These are phyloP conservation scores for Fusarium phyllophilum DNA, from an alignment of 2,329 filamentous ascomycete species.

Conservation along the genomic window DNA sequence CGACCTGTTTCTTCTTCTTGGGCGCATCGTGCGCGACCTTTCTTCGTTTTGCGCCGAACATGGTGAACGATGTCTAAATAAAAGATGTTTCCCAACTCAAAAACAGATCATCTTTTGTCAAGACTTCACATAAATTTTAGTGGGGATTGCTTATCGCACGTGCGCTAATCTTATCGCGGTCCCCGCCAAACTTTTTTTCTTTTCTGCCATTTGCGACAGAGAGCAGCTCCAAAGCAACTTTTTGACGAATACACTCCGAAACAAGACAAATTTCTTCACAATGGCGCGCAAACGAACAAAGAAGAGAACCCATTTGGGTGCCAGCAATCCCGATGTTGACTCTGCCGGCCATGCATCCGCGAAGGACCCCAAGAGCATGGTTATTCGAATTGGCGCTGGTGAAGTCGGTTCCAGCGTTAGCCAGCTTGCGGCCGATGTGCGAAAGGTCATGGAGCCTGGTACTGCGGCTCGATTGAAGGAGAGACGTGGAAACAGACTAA, in stretches of 20 bases:
- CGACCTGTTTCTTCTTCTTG: constrained; percentile 31
- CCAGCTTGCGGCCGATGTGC: constrained; percentile 90
- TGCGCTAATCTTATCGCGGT: constrained; percentile 49
- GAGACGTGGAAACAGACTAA: constrained; percentile 84
- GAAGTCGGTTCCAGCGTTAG: constrained; percentile 92
- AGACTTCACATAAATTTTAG: constrained; percentile 46
- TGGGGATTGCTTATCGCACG: constrained; percentile 46
- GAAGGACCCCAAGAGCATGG: constrained; percentile 92
- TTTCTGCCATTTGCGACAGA: constrained; percentile 40
- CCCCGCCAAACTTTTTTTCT: constrained; percentile 50
- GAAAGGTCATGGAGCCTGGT: constrained; percentile 93
- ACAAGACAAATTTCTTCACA: constrained; percentile 31
- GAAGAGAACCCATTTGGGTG: constrained; percentile 85
- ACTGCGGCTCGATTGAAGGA: constrained; percentile 92
- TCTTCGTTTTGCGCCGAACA: constrained; percentile 55
- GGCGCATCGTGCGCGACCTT: constrained; percentile 51
- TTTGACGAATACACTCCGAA: constrained; percentile 10
- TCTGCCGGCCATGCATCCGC: constrained; percentile 69
- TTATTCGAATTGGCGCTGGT: constrained; percentile 94
- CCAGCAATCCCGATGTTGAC: constrained; percentile 67
- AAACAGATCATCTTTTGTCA: constrained; percentile 6
- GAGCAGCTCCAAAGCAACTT: constrained; percentile 9
- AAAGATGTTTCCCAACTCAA: not conserved
- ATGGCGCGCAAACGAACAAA: constrained; percentile 88
- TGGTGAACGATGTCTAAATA: constrained; percentile 36